Evolutionary conservation across 2,329 filamentous ascomycete genomes (phyloP), one percentile per base, ranked within the genome.

Genomic region (Intubia oerlemansii): DNA sequence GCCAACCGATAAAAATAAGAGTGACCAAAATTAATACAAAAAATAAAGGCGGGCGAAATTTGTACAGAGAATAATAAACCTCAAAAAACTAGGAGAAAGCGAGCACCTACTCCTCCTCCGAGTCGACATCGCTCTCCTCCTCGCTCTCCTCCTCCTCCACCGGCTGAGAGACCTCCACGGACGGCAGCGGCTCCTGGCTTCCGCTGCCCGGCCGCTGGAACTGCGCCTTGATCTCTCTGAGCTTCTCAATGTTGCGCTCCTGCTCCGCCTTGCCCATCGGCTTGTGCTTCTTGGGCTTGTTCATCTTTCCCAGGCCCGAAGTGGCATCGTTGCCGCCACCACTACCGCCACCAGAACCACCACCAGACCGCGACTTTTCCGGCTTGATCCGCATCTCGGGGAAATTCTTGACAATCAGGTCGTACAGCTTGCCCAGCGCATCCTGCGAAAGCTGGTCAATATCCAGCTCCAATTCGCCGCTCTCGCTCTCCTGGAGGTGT

Each of bases 211-310:
- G 48, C 4, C 55, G 50, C 33, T 49, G 47, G 33, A 56, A 59
- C 32, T 57, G 48, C n/a, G 56, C 57, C 38, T 72, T 56, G 36
- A 68, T 60, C 43, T 65, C 60, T 38, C 66, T 59, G 15, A 78
- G 57, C 44, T 66, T 56, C 38, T 62, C 56, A 41, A 79, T 73
- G 38, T 66, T 70, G 24, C 62, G 58, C 43, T 76, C 70, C 49
- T 79, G 73, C 48, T 78, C 72, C 19, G 55, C 52, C 50, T 74
- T 74, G 49, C 67, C 71, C 73, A 79, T 79, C 2, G 73, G 73
- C 56, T 78, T 78, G 48, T 78, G 76, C 57, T 76, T 76, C 54
- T 70, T 72, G 30, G 64, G 62, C 49, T 69, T 70, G 36, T 51
- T 52, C 14, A 49, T 45, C 25, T 40, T 42, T 4, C 11, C 43